Base-by-base conservation (phyloP, 768 basidiomycete genomes). In the Lyophyllum shimeji region DNA sequence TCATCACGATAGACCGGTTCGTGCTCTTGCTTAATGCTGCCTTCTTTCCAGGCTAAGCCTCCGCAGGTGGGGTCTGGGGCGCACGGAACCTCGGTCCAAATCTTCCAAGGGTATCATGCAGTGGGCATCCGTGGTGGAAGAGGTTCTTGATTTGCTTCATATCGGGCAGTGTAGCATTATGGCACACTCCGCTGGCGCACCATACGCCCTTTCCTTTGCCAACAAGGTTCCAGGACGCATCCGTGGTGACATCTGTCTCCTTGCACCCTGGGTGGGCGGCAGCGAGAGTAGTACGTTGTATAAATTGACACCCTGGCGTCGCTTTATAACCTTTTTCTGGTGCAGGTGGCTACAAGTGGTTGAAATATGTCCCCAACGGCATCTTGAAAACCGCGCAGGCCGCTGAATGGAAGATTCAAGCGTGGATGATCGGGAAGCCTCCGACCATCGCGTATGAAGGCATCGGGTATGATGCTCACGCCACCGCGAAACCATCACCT, bases 191-290 rank as follows among this genome's bases (percentile, higher is more conserved):
- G 96, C 96, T 9, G 96, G 96, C 18, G 89, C 93, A 11, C 96
- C 96, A 0, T 98, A 96, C 69, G 95, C 95, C 0, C 73, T 97
- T 46, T 94, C 94, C 0, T 89, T 91, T 52, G 90, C 91, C 25
- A 87, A 90, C 65, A 85, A 82, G 56, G 75, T 85, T 25, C 85
- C 85, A 1, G 79, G 85, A 20, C 86, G 93, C 25, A 83, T 98
- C 51, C 78, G 81, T 43, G 96, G 96, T 20, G 86, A 91, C 55
- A 73, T 98, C 12, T 93, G 93, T 65, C 72, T 99, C 27, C 76
- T 99, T 21, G 95, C 96, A 0, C 96, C 96, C 18, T 99, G 97
- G 97, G 93, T 98, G 23, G 89, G 90, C n/a, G 86, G 89, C 23
- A 84, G 87, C 42, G 96, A 96, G 69, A 87, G 81, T 60, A 88